These are phyloP conservation scores for Solanum lycopersicoides DNA, from an alignment of 257 asterid genomes.

Conservation along the genomic window DNA sequence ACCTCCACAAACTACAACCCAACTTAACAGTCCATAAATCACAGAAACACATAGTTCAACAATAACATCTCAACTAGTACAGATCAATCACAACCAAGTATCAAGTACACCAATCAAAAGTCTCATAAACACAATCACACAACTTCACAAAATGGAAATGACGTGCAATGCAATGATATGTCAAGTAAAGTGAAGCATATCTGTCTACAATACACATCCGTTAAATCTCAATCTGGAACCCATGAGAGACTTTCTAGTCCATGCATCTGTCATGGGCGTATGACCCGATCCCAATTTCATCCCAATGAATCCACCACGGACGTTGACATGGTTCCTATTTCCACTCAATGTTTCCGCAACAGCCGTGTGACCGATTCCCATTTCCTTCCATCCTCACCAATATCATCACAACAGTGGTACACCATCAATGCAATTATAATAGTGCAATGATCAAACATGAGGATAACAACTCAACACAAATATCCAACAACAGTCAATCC, in stretches of 20 bases:
- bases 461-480: not conserved
- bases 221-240: not conserved
- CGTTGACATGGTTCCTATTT: not conserved
- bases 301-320: not conserved
- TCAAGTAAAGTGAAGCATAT: not conserved
- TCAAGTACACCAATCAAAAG: not conserved
- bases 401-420: not conserved
- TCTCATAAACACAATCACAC: not conserved
- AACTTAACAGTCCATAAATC: not conserved
- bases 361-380: not conserved
- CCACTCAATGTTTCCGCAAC: not conserved
- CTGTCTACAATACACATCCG: not conserved
- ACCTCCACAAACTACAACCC: not conserved
- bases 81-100: not conserved
- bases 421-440: no score
- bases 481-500: not conserved
- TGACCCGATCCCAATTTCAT: not conserved
- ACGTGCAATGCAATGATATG: not conserved
- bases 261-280: not conserved
- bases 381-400: not conserved
- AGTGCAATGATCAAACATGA: not conserved
- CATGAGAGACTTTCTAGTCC: not conserved
- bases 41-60: not conserved
- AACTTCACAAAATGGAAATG: not conserved
- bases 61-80: not conserved